Conservation (phyloP, 1,139 yeast species). For the Diutina ranongensis region DNA sequence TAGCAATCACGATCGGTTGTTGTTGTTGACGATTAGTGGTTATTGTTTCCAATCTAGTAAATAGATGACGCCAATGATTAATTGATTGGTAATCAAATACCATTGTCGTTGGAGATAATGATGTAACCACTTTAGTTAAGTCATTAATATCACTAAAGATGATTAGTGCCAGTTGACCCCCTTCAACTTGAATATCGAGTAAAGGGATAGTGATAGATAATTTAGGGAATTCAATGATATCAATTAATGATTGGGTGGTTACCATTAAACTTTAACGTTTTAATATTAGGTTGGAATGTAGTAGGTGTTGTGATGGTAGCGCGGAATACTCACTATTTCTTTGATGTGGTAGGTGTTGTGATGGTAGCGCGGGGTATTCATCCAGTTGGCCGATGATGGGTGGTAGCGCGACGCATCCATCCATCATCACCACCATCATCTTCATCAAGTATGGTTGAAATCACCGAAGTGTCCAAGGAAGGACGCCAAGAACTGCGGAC, state of each 20-base stretch:
- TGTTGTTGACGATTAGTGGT: neutral
- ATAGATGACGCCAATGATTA: too few species aligned
- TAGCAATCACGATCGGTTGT: neutral
- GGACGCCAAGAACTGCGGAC: constrained; percentile 61
- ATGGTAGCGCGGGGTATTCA: neutral
- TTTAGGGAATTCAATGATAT: neutral
- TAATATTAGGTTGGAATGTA: neutral
- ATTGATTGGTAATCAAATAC: neutral
- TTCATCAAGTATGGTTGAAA: constrained; percentile 91
- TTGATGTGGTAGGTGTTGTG: neutral
- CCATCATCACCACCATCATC: constrained; percentile 1
- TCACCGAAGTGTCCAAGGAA: constrained; percentile 66
- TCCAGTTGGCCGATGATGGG: too few species aligned
- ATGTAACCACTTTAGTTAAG: too few species aligned
- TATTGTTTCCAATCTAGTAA: too few species aligned
- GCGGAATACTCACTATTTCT: neutral
- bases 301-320: neutral
- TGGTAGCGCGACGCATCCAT: too few species aligned
- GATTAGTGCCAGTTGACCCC: neutral
- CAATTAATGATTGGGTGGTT: neutral
- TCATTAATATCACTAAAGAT: neutral
- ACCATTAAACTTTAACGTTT: too few species aligned
- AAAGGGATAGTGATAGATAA: neutral
- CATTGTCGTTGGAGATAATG: neutral
- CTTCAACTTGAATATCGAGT: neutral